Base-by-base conservation (phyloP, 371 early-diverging fungal species). In the Umbelopsis sp. region DNA sequence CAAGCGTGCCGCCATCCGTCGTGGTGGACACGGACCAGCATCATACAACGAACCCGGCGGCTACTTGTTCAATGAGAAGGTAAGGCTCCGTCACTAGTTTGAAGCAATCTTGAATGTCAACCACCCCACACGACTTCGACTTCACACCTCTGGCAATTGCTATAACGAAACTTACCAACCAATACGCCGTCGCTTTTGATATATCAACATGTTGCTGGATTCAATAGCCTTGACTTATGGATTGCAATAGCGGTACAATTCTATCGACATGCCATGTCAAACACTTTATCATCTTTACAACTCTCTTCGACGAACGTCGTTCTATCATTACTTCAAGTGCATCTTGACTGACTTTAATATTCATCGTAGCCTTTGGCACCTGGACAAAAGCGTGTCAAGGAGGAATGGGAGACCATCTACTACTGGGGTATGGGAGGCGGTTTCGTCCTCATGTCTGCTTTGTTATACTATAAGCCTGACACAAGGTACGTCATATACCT, bases 31-130 rank as follows among this genome's bases (percentile, higher is more conserved):
- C 65, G 83, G 84, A 50, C 69, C 74, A n/a, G 78, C 80, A 46
- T 80, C 82, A 70, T 85, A 78, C 70, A 88, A 89, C 72, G 87
- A 86, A 73, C 89, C 89, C 44, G 82, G 85, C 63, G 89, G 89
- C 66, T 84, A 87, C 71, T 80, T 90, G 66, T 89, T 90, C 70
- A 80, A 76, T 63, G 89, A 90, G 82, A 90, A 89, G 84, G 89
- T 89, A 83, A 70, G 45, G 63, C 46, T 16, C 44, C 52, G 35
- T 44, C 12, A 41, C 41, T 10, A 22, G 41, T 41, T 12, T 4
- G 41, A 67, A 44, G 53, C 63, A 74, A 24, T 52, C 38, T 25
- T 20, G 38, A 37, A 44, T 10, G 45, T 44, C 1, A 62, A 25
- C 37, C 29, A 46, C 25, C 18, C 16, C 32, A 25, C 32, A 25